Conservation (phyloP, 2,329 filamentous ascomycete species). For the Orbilia quercus region DNA sequence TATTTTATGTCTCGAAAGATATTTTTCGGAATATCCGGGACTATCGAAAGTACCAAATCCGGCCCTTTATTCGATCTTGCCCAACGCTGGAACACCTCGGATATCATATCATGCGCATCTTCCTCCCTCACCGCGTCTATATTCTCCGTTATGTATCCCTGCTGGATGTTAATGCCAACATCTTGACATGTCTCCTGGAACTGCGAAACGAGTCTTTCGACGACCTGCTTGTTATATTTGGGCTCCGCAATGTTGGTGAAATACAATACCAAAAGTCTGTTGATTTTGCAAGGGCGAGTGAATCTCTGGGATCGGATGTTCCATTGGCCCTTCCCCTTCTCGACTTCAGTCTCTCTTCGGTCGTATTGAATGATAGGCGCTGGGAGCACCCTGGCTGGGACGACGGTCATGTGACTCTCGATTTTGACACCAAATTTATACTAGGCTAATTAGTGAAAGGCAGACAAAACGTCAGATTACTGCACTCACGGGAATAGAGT, state of each 20-base stretch:
- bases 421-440: slow-evolving; percentile 39
- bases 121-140: background rate
- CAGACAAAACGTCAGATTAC: background rate
- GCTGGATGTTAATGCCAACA: background rate
- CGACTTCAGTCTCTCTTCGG: slow-evolving; percentile 3
- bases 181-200: slow-evolving; percentile 28
- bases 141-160: background rate
- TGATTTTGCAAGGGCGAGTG: slow-evolving; percentile 6
- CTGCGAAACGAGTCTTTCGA: slow-evolving; percentile 13
- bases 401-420: slow-evolving; percentile 19
- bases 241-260: slow-evolving; percentile 8
- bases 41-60: slow-evolving; percentile 10
- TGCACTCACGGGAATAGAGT: slow-evolving; percentile 24
- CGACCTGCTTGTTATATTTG: slow-evolving; percentile 1
- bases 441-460: slow-evolving; percentile 6
- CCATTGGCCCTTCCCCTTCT: slow-evolving; percentile 35
- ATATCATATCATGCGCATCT: too few relatives aligned
- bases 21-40: slow-evolving; percentile 25
- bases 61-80: background rate
- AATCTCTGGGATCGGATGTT: slow-evolving; percentile 23
- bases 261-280: slow-evolving; percentile 9
- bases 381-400: slow-evolving; percentile 36
- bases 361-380: slow-evolving; percentile 28
- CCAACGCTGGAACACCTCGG: background rate
- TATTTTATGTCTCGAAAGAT: slow-evolving; percentile 29